Evolutionary conservation across 805 yeast genomes (phyloP), one percentile per base, ranked within the genome.

Genomic region (Myxozyma udenii): DNA sequence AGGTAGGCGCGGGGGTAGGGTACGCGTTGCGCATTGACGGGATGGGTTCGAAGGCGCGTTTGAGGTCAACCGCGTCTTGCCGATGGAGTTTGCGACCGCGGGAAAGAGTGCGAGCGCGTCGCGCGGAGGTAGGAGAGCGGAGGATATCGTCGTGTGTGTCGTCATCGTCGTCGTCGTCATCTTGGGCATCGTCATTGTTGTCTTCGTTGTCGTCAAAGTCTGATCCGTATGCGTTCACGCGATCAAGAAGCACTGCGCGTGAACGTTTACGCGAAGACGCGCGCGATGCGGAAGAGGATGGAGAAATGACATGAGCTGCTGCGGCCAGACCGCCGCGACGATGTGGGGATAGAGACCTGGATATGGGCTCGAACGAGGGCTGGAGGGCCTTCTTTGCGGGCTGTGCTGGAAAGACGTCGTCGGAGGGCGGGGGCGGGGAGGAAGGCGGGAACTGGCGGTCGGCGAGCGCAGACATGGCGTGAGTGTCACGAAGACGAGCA

Each of bases 361-460:
- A n/a, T n/a, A n/a, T n/a, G 22, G 55, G 50, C 40, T 52, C 50
- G 43, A 57, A 55, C 39, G 50, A 41, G 16, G 61, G 61, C 7
- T 53, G 60, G 11, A 56, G 47, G 28, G 45, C 46, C 32, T n/a
- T n/a, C n/a, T n/a, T n/a, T n/a, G n/a, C n/a, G n/a, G 50, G 56
- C 14, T 48, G 55, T 48, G 52, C 26, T 11, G 47, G 52, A 5
- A 30, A 21, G 11, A 33, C 19, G 14, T 36, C 11, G 24, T 19
- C 32, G 19, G 44, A 4, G 6, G 53, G 50, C 18, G 19, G 41
- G 1, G 64, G 73, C 4, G 80, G 80, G 30, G 80, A 76, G 25
- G 80, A 76, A 21, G 80, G 80, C n/a, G 79, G 80, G 62, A 74
- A 76, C 62, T 74, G 78, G 26, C 55, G 43, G 11, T 11, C 24